These are phyloP conservation scores for Paraconiothyrium brasiliense DNA, from an alignment of 2,329 filamentous ascomycete species.

Conservation along the genomic window DNA sequence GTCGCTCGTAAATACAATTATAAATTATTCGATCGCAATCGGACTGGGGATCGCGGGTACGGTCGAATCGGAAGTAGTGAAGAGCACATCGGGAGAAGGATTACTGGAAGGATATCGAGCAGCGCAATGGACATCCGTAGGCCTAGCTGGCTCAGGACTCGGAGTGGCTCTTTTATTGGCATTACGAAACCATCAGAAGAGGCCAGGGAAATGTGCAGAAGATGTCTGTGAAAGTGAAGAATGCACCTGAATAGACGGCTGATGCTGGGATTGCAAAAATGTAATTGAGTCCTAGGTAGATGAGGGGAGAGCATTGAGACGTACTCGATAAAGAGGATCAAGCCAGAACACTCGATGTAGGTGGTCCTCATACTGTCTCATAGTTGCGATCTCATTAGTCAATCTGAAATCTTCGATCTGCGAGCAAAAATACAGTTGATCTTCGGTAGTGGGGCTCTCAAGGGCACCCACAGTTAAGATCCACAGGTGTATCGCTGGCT, in stretches of 20 bases:
- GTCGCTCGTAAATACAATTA: slow-evolving; percentile 51
- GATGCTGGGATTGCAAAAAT: not conserved
- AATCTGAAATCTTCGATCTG: not conserved
- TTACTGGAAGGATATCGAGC: slow-evolving; percentile 49
- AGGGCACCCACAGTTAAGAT: not conserved
- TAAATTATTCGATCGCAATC: slow-evolving; percentile 55
- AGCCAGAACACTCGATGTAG: not conserved
- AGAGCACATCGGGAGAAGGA: slow-evolving; percentile 35
- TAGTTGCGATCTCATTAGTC: not conserved
- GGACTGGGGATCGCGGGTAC: slow-evolving; percentile 55
- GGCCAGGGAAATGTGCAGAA: not conserved
- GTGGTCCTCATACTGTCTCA: not conserved
- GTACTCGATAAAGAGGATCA: not conserved
- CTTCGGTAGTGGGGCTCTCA: not conserved
- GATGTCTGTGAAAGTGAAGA: not conserved
- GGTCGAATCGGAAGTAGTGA: slow-evolving; percentile 51
- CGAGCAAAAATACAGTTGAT: not conserved
- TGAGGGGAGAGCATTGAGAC: not conserved
- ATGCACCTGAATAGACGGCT: not conserved
- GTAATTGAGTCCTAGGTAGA: not conserved
- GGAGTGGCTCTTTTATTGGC: not conserved
- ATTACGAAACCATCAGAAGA: not conserved
- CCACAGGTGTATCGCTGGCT: not conserved
- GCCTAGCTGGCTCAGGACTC: slow-evolving; percentile 42
- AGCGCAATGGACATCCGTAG: slow-evolving; percentile 51